A percentile compares a stretch with the other conserved stretches of the same genome.
Conservation (phyloP, 805 yeast genomes). For the Candida vaughaniae region DNA sequence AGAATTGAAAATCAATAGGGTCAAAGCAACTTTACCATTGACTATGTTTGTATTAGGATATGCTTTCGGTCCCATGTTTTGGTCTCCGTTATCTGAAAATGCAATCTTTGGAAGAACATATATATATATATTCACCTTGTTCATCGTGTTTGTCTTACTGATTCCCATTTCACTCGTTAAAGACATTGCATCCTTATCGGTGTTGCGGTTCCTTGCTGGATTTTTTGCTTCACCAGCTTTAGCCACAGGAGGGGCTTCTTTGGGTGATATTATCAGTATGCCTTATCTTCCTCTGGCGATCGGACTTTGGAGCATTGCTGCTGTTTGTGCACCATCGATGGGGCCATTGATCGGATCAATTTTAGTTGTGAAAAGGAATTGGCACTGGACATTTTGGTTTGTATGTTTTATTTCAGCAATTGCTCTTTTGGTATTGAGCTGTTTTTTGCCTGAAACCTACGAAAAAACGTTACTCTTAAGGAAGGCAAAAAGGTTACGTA, state of each 20-base stretch:
- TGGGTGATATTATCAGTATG: constrained; percentile 47
- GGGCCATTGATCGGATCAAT: constrained; percentile 61
- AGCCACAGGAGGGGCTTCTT: constrained; percentile 58
- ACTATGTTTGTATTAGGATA: constrained; percentile 60
- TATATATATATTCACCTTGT: constrained; percentile 47
- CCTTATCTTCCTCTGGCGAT: constrained; percentile 47
- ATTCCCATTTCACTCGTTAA: constrained; percentile 55
- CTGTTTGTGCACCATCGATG: constrained; percentile 52
- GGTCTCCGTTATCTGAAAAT: constrained; percentile 60
- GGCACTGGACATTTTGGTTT: constrained; percentile 61
- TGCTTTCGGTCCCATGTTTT: constrained; percentile 60
- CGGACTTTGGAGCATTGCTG: constrained; percentile 53
- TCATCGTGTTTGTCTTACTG: constrained; percentile 52
- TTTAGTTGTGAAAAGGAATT: constrained; percentile 47
- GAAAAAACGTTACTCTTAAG: constrained; percentile 43
- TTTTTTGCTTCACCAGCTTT: constrained; percentile 55
- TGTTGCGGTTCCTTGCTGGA: constrained; percentile 55
- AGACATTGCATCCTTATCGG: constrained; percentile 51
- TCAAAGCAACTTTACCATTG: constrained; percentile 50
- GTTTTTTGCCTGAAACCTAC: constrained; percentile 45
- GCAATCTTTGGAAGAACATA: constrained; percentile 55
- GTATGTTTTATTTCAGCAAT: constrained; percentile 41
- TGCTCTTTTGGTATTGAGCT: constrained; percentile 32
- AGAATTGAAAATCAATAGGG: constrained; percentile 45
- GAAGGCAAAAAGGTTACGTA: constrained; percentile 49